Percentiles rank a stretch among this genome's conserved stretches.
Evolutionary conservation across 177 flowering plant genomes (phyloP).

Genomic region (Tripterygium wilfordii): DNA sequence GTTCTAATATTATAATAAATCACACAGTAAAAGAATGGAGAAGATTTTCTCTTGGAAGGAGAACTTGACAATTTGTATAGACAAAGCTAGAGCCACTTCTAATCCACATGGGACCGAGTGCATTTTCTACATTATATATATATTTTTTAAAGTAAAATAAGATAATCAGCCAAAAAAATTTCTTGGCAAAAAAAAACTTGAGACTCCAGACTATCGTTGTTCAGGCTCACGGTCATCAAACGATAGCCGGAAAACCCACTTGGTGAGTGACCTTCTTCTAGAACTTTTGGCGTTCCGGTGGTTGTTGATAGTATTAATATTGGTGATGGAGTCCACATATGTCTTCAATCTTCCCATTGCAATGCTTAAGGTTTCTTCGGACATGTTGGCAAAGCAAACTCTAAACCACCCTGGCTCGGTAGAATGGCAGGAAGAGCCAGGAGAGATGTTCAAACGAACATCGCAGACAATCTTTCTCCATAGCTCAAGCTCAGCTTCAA

Average conservation of each 20-base stretch:
- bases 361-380: conserved; percentile 48
- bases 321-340: conserved; percentile 28
- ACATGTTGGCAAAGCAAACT: conserved; percentile 86
- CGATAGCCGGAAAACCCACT: conserved; percentile 75
- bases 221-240: conserved; percentile 34
- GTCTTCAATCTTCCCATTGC: conserved; percentile 51
- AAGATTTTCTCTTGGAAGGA: too few species aligned
- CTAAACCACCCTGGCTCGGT: conserved; percentile 94
- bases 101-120: conserved; percentile 54
- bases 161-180: not conserved
- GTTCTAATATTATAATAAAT: too few species aligned
- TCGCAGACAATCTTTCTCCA: conserved; percentile 76
- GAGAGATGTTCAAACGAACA: conserved; percentile 71
- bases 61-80: too few species aligned
- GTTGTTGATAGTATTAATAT: not conserved
- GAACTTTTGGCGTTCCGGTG: conserved; percentile 11
- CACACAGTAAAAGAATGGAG: too few species aligned
- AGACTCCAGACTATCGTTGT: conserved; percentile 34
- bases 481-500: conserved; percentile 70
- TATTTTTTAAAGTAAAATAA: conserved; percentile 2
- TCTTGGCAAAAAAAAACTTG: conserved; percentile 6
- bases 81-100: conserved; percentile 36
- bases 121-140: conserved; percentile 11
- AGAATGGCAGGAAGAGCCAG: conserved; percentile 89
- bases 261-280: conserved; percentile 31